A percentile compares a stretch with the other conserved stretches of the same genome.
Conservation (phyloP, 2,329 filamentous ascomycete genomes). For the Exophiala xenobiotica region DNA sequence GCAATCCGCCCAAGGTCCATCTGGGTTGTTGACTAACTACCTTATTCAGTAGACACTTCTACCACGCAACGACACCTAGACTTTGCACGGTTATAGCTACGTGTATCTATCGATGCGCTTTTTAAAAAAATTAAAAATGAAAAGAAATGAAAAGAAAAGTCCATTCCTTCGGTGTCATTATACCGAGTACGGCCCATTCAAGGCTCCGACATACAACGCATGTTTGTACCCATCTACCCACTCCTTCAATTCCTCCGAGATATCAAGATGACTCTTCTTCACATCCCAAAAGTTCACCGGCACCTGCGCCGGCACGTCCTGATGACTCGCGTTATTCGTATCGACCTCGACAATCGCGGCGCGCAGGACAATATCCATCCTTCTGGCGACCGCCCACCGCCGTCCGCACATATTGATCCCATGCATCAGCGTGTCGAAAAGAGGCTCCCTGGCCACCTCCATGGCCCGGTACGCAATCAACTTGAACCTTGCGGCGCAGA, state of each 20-base stretch:
- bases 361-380: conserved; percentile 28
- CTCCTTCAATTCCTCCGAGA: conserved; percentile 28
- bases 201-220: conserved; percentile 21
- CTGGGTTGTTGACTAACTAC: too few relatives aligned
- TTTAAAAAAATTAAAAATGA: too few relatives aligned
- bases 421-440: conserved; percentile 31
- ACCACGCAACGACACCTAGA: too few relatives aligned
- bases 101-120: too few relatives aligned
- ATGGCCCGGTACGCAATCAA: conserved; percentile 22
- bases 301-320: not conserved
- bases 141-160: too few relatives aligned
- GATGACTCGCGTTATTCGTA: conserved; percentile 2
- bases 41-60: too few relatives aligned
- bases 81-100: too few relatives aligned
- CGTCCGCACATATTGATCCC: conserved; percentile 30
- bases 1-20: too few relatives aligned
- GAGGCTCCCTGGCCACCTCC: conserved; percentile 16
- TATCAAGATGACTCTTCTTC: conserved; percentile 27
- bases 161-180: too few relatives aligned
- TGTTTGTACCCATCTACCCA: conserved; percentile 24
- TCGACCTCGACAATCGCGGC: conserved; percentile 28
- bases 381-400: conserved; percentile 27
- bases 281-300: conserved; percentile 18
- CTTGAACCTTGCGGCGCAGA: conserved; percentile 26
- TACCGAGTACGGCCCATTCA: conserved; percentile 27